phyloP scores from a whole-genome alignment of 176 grass and related monocot species.

The Musa troglodytarum region DNA sequence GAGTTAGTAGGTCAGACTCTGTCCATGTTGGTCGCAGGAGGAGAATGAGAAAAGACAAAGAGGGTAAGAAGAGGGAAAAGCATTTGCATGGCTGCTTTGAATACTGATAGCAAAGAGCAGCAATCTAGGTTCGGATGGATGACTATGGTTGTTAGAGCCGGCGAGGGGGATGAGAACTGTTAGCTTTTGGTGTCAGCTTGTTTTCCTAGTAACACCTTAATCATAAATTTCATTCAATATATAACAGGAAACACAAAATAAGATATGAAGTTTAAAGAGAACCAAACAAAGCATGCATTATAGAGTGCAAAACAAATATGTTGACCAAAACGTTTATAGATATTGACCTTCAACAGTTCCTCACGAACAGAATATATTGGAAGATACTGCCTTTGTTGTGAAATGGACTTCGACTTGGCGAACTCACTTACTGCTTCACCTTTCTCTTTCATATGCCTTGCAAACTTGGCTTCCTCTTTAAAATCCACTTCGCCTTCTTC shows the following conservation, averaged over 20 bases:
- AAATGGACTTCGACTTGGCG: slow-evolving; percentile 87
- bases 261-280: neutral
- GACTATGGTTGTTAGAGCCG: neutral
- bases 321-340: slow-evolving; percentile 1
- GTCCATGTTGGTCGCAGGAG: too few relatives aligned
- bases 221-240: neutral
- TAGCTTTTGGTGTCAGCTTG: neutral
- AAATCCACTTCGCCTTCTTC: slow-evolving; percentile 97
- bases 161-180: neutral
- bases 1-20: too few relatives aligned
- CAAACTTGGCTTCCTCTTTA: slow-evolving; percentile 93
- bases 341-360: slow-evolving; percentile 78
- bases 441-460: slow-evolving; percentile 82
- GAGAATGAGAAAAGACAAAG: too few relatives aligned
- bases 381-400: slow-evolving; percentile 96
- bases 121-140: too few relatives aligned
- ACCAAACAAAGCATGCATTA: neutral
- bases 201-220: neutral
- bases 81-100: too few relatives aligned
- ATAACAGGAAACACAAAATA: neutral
- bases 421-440: slow-evolving; percentile 96
- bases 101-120: too few relatives aligned
- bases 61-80: too few relatives aligned
- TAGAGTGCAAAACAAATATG: neutral
- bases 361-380: slow-evolving; percentile 94